phyloP scores from a whole-genome alignment of 1,284 basidiomycete species.

The Ustilago curta region DNA sequence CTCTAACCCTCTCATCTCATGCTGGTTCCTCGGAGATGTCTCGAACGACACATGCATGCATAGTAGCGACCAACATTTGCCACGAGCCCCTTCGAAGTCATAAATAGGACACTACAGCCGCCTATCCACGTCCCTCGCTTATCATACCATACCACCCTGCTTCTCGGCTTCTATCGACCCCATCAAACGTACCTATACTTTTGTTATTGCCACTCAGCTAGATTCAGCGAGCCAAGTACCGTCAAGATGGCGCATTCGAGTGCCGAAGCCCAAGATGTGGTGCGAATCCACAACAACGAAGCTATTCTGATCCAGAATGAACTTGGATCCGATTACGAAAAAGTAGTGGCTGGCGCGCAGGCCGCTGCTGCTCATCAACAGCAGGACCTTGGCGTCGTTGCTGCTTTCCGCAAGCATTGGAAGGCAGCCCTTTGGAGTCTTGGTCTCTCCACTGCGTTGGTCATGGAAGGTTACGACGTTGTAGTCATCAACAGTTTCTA shows the following conservation, averaged over 20 bases:
- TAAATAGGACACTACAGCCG: neutral
- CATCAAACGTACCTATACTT: neutral
- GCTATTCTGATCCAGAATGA: slow-evolving; percentile 1
- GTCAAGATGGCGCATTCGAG: neutral
- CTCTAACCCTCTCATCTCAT: neutral
- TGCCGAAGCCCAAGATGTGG: slow-evolving; percentile 10
- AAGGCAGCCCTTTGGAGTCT: slow-evolving; percentile 71
- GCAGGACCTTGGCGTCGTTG: slow-evolving; percentile 67
- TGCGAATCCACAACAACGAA: slow-evolving; percentile 15
- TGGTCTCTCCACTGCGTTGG: slow-evolving; percentile 70
- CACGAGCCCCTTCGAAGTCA: neutral
- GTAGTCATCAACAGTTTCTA: slow-evolving; percentile 65
- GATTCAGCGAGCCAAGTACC: neutral
- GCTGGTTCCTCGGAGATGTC: neutral
- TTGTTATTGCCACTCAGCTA: neutral
- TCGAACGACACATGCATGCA: neutral
- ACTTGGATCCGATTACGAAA: slow-evolving; percentile 54
- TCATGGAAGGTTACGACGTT: slow-evolving; percentile 72
- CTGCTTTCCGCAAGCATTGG: slow-evolving; percentile 70
- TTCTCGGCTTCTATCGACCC: neutral
- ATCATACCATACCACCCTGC: neutral
- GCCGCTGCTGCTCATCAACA: slow-evolving; percentile 68
- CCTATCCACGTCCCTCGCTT: neutral
- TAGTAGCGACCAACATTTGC: neutral
- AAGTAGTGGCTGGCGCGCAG: slow-evolving; percentile 67